Conservation (phyloP, 345 rosid genomes). For the Sonneratia alba region DNA sequence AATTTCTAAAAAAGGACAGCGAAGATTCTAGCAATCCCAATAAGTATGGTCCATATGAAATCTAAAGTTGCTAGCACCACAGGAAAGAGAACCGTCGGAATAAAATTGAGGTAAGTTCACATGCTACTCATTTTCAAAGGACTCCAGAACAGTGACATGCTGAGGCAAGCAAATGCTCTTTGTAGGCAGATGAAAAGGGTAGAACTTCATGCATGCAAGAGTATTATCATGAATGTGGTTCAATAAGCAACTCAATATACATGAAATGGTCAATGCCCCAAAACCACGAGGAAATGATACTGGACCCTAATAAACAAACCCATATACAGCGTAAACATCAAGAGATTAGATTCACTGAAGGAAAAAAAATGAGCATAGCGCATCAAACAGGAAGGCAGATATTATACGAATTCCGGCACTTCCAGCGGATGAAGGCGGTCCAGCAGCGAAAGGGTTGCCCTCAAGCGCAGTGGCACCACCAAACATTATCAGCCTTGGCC, state of each 20-base stretch:
- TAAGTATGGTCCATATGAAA: not conserved
- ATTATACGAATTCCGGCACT: conserved; percentile 89
- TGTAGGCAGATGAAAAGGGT: not conserved
- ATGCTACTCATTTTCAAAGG: not conserved
- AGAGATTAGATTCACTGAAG: not conserved
- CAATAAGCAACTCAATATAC: not conserved
- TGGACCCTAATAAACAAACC: not conserved
- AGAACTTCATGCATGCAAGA: not conserved
- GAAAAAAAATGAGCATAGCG: too few relatives aligned
- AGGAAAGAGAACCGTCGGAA: not conserved
- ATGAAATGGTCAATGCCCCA: not conserved
- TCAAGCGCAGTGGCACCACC: conserved; percentile 98
- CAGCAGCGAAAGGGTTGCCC: conserved; percentile 80
- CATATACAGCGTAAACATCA: not conserved
- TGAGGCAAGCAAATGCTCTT: not conserved
- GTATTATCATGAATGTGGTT: not conserved
- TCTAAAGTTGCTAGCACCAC: not conserved
- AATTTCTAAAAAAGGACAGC: not conserved
- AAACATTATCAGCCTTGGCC: conserved; percentile 81
- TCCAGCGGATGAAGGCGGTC: conserved; percentile 93
- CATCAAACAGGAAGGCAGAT: conserved; percentile 3
- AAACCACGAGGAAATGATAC: not conserved
- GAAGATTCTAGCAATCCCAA: not conserved
- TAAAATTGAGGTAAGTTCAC: not conserved
- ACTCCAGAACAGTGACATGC: not conserved